Percentiles rank a stretch among this genome's conserved stretches.
These are phyloP conservation scores for Saccharomycopsis fermentans DNA, from an alignment of 805 yeast species.

Conservation along the genomic window DNA sequence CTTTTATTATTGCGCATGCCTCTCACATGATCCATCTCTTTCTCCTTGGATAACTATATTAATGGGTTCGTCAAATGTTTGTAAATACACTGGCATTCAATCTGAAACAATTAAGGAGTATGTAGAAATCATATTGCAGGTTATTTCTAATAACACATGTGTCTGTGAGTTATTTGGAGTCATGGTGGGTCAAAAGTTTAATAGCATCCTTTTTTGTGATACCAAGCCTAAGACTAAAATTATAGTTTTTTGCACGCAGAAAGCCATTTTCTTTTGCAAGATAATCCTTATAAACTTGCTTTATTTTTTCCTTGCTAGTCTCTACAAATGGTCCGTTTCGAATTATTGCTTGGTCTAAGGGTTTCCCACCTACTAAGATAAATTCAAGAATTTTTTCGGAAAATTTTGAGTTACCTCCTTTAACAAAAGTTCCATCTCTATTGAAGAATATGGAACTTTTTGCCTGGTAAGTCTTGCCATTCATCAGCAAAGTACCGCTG, in stretches of 20 bases:
- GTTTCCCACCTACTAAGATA: constrained; percentile 67
- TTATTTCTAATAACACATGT: too few species aligned
- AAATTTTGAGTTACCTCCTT: constrained; percentile 39
- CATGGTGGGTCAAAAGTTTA: background rate
- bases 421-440: constrained; percentile 52
- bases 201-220: background rate
- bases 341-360: constrained; percentile 61
- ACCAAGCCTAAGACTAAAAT: background rate
- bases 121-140: too few species aligned
- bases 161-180: background rate
- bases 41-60: too few species aligned
- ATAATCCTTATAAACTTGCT: constrained; percentile 63
- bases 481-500: constrained; percentile 46
- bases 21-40: background rate
- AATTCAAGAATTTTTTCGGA: constrained; percentile 39
- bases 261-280: constrained; percentile 61
- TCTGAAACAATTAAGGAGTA: too few species aligned
- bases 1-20: background rate
- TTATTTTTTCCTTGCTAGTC: constrained; percentile 52
- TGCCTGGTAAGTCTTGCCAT: constrained; percentile 33
- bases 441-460: constrained; percentile 54
- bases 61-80: too few species aligned
- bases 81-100: too few species aligned
- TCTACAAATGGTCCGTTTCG: constrained; percentile 93
- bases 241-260: constrained; percentile 35